These are phyloP conservation scores for Cynanchum wilfordii DNA, from an alignment of 257 asterid species.

Conservation along the genomic window DNA sequence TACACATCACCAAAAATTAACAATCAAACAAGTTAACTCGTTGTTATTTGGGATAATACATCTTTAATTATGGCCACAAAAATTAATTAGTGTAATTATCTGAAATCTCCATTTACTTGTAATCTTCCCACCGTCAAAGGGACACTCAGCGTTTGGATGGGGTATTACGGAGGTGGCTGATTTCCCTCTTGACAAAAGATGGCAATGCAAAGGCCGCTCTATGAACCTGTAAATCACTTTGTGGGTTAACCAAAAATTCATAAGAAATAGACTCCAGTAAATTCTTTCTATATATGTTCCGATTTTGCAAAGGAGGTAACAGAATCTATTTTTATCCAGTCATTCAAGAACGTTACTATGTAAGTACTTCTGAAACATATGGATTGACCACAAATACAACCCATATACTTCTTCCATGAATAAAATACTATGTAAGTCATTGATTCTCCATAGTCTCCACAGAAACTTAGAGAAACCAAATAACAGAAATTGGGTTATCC, in stretches of 20 bases:
- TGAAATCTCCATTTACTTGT: not conserved
- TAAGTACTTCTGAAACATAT: too few relatives aligned
- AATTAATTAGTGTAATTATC: not conserved
- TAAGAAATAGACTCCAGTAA: not conserved
- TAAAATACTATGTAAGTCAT: not conserved
- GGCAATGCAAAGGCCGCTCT: constrained; percentile 91
- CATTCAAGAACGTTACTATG: not conserved
- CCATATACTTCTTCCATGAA: not conserved
- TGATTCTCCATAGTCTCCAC: not conserved
- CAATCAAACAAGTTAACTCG: not conserved
- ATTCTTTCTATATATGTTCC: not conserved
- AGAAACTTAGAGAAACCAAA: not conserved
- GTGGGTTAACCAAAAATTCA: not conserved
- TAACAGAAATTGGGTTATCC: not conserved
- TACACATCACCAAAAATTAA: not conserved
- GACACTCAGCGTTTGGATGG: not conserved
- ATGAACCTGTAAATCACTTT: constrained; percentile 57
- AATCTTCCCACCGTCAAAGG: not conserved
- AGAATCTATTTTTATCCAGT: not conserved
- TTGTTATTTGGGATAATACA: constrained; percentile 1
- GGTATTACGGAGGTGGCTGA: constrained; percentile 48
- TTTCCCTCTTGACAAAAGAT: constrained; percentile 76
- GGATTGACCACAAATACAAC: not conserved
- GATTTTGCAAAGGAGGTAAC: not conserved
- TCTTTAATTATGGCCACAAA: not conserved